phyloP scores from a whole-genome alignment of 176 grass and related monocot species.

The Oryza coarctata region DNA sequence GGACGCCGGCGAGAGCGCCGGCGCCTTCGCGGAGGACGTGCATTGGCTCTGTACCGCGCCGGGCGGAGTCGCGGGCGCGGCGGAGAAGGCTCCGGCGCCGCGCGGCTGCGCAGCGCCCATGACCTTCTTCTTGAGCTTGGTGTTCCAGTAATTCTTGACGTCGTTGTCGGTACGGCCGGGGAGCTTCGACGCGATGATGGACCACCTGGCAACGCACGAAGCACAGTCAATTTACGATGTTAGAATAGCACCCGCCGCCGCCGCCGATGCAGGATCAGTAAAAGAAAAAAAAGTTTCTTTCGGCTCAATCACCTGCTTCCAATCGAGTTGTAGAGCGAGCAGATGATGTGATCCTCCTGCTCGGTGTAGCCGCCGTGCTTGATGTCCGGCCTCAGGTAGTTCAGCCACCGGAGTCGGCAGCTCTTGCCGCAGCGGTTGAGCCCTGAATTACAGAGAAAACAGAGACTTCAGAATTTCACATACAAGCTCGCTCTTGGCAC shows the following conservation, averaged over 20 bases:
- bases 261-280: neutral
- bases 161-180: conserved; percentile 93
- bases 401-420: conserved; percentile 86
- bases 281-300: neutral
- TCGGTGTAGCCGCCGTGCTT: conserved; percentile 83
- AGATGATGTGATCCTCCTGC: conserved; percentile 71
- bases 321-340: conserved; percentile 62
- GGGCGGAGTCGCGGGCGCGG: conserved; percentile 6
- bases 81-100: neutral
- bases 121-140: conserved; percentile 93
- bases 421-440: conserved; percentile 88
- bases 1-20: conserved; percentile 38
- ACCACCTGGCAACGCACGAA: conserved; percentile 54
- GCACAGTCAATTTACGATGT: neutral
- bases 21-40: neutral
- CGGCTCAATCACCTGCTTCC: conserved; percentile 55
- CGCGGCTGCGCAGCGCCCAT: neutral
- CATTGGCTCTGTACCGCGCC: neutral
- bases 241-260: neutral
- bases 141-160: conserved; percentile 99
- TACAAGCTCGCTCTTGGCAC: neutral
- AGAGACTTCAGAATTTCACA: neutral
- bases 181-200: conserved; percentile 84
- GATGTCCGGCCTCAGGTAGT: conserved; percentile 87
- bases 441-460: conserved; percentile 36